Evolutionary conservation across 163 green algal species (phyloP), one percentile per base, ranked within the genome.

Genomic region (Scenedesmus sp.): DNA sequence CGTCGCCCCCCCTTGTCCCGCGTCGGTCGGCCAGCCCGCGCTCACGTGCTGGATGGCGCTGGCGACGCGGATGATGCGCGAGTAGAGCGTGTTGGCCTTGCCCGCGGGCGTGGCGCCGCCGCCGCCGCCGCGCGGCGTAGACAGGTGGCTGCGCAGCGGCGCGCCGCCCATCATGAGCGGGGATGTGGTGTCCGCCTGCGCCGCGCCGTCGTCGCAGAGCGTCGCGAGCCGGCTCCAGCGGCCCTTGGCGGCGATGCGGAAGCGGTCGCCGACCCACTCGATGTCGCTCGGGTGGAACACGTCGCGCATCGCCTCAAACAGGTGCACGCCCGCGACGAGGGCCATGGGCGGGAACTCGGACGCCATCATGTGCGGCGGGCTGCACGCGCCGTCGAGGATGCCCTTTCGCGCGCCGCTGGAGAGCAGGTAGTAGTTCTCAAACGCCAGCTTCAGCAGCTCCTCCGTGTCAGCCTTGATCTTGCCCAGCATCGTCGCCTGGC

Each of bases 341-440:
- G 88, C 88, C 15, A 82, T 78, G 2, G 87, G 86, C 14, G 87
- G 84, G 56, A 83, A 83, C 42, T 86, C 83, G 11, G 74, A 57
- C 18, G 58, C 54, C 22, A 29, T 5, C 2, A 45, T 45, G 6
- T 57, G 71, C 17, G 56, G 57, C 6, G 70, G 57, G 67, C 67
- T 76, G 71, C 58, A 71, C 31, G 33, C 50, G 28, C 50, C 63
- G 26, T 82, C 75, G 26, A 82, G 39, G 42, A 83, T 77, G 76
- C 76, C 76, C 54, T 83, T 83, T 44, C 65, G 76, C 24, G 65
- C 64, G 17, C 11, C 22, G 44, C 57, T 77, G 65, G 66, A 85
- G 10, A 94, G 82, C 44, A 80, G 75, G 75, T 89, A 89, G 84
- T 94, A 95, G 70, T 89, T 90, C 65, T 95, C 91, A 80, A 95